Evolutionary conservation across 1,284 basidiomycete genomes (phyloP), one percentile per base, ranked within the genome.

Genomic region (Trichosporon coremiiforme): DNA sequence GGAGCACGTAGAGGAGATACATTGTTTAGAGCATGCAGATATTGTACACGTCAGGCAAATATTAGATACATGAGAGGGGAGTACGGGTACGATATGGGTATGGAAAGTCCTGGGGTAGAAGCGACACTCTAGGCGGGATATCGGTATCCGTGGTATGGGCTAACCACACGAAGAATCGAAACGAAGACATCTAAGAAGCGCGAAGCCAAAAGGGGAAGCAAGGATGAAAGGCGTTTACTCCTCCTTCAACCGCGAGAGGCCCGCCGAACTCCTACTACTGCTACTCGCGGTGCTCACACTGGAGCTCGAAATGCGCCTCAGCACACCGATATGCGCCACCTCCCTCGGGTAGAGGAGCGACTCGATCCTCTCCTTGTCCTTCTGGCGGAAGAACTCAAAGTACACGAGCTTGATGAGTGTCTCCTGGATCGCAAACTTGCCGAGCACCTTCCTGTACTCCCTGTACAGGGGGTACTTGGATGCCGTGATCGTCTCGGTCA

Each of bases 401-500:
- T 66, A 85, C 2, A 84, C 13, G 53, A 74, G 78, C 41, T 83
- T 77, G 65, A 83, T 62, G 1, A 80, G 65, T 0, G 90, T 91
- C 68, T 85, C 79, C 67, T 87, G 76, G 5, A 90, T 90, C 10
- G 86, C 81, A 79, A 95, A 95, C 89, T 93, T 93, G 29, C 88
- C 90, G 17, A 95, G 93, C 22, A 93, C 86, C 73, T 85, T 82
- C 79, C 89, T 88, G 80, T 95, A 95, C 17, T 89, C 88, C 17
- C 77, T 77, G 82, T 95, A 96, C 3, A 86, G 87, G 5, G 91
- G 89, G 78, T 96, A 96, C 80, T 96, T 96, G 62, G 85, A 80
- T 22, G 80, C 75, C 5, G 91, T 90, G 76, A 96, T 94, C 66
- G 86, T 87, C 83, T 97, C 94, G 0, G 93, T 92, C 80, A 91